phyloP scores from a whole-genome alignment of 2,329 filamentous ascomycete genomes.

The Esteya vermicola region DNA sequence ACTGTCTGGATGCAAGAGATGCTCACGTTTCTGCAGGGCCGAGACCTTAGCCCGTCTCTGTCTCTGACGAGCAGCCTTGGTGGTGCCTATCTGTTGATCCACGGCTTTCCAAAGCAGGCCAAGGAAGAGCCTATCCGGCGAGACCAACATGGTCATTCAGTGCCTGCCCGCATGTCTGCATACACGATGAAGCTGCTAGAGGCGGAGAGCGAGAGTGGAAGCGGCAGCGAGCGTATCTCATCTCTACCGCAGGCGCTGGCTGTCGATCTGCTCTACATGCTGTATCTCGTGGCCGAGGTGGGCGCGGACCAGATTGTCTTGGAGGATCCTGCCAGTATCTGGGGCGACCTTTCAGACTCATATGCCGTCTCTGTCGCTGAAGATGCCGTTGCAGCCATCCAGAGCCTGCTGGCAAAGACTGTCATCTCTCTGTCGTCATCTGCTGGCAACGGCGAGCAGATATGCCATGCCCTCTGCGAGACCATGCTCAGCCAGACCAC shows the following conservation, averaged over 20 bases:
- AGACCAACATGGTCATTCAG: conserved; percentile 56
- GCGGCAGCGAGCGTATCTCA: conserved; percentile 22
- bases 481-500: conserved; percentile 28
- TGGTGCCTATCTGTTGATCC: conserved; percentile 50
- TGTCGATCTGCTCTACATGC: conserved; percentile 35
- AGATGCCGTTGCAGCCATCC: conserved; percentile 26
- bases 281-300: conserved; percentile 35
- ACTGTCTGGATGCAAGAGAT: conserved; percentile 54
- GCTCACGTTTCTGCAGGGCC: conserved; percentile 34
- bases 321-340: conserved; percentile 29
- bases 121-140: conserved; percentile 22
- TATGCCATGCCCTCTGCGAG: conserved; percentile 25
- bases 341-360: conserved; percentile 23
- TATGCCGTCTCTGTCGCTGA: conserved; percentile 25
- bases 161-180: conserved; percentile 60
- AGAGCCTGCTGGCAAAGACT: conserved; percentile 20
- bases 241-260: conserved; percentile 26
- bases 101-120: conserved; percentile 2
- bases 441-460: conserved; percentile 13
- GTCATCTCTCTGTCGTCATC: no score
- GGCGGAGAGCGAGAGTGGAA: no score
- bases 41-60: conserved; percentile 45
- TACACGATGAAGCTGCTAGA: conserved; percentile 50
- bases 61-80: conserved; percentile 61
- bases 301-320: conserved; percentile 39